A percentile compares a stretch with the other conserved stretches of the same genome.
Conservation (phyloP, 345 rosid genomes). For the Triadica sebifera region DNA sequence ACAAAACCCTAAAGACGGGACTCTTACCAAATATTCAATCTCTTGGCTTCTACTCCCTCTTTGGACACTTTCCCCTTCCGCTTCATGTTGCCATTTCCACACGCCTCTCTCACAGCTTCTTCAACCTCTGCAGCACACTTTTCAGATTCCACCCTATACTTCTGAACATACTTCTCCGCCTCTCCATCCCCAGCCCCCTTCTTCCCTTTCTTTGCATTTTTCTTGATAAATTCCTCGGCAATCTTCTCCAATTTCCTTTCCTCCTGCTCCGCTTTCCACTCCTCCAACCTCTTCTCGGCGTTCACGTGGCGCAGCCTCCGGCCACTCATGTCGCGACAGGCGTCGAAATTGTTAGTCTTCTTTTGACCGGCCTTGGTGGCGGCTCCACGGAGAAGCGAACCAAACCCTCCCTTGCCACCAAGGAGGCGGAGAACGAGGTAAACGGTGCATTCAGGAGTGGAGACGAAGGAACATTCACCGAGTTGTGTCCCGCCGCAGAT, state of each 20-base stretch:
- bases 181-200: constrained; percentile 68
- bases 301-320: constrained; percentile 91
- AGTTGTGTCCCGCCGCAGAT: constrained; percentile 57
- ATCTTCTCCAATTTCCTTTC: constrained; percentile 75
- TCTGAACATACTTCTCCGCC: constrained; percentile 66
- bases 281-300: constrained; percentile 92
- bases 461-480: constrained; percentile 37
- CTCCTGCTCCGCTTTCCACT: constrained; percentile 87
- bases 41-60: constrained; percentile 42
- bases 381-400: constrained; percentile 90
- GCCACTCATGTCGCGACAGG: constrained; percentile 97
- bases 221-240: constrained; percentile 78
- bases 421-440: constrained; percentile 62
- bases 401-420: constrained; percentile 97
- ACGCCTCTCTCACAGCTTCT: constrained; percentile 66
- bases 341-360: constrained; percentile 92
- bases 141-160: constrained; percentile 70
- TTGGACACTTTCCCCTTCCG: constrained; percentile 21
- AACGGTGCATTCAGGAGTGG: constrained; percentile 54
- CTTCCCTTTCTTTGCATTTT: constrained; percentile 68
- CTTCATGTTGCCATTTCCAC: constrained; percentile 49
- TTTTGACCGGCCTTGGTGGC: constrained; percentile 96
- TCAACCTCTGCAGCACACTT: constrained; percentile 78
- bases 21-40: constrained; percentile 63
- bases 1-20: neutral